Base-by-base conservation (phyloP, 345 rosid genomes). In the Boechera stricta region DNA sequence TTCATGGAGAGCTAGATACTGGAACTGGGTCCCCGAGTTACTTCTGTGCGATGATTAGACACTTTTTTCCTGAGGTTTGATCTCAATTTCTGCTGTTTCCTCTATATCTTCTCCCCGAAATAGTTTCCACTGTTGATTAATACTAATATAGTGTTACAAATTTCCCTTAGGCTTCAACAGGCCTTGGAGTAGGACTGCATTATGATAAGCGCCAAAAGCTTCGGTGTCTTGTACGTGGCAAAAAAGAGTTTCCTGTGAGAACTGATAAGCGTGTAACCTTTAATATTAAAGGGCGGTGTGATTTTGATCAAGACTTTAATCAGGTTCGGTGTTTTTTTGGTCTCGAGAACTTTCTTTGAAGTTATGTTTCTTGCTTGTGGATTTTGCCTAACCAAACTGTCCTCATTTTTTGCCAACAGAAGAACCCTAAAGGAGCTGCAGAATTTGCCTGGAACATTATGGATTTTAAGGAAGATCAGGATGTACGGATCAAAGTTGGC, bases 1-100 rank as follows among this genome's bases (percentile, higher is more conserved):
- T 92, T 77, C 92, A 83, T 80, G 97, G 96, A 74, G 99, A 89
- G 82, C 87, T 92, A 18, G 99, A 95, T 80, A 89, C 98, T 10
- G 91, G 79, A 85, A 44, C 74, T 64, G 96, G 98, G 10, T 72
- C 81, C 10, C 98, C 98, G 1, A 83, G 74, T 72, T 83, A 79
- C 81, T 74, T 83, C 45, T 75, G 87, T 55, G 97, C 91, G 3
- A 77, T 91, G 91, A 83, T 95, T 64, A 74, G 98, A 45, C 93
- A 85, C 73, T 83, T 82, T 55, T 84, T 85, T 54, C 90, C 89
- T 0, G 87, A 92, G 76, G 98, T 92, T 78, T 69, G 84, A 71
- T 72, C 65, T 74, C 58, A 66, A 0, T 54, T 67, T 42, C 36
- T 63, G 49, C 6, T 69, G 26, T 32, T 16, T 26, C 10, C 6